Conservation (phyloP, 2,329 filamentous ascomycete genomes). For the Aspergillus pseudotamarii region DNA sequence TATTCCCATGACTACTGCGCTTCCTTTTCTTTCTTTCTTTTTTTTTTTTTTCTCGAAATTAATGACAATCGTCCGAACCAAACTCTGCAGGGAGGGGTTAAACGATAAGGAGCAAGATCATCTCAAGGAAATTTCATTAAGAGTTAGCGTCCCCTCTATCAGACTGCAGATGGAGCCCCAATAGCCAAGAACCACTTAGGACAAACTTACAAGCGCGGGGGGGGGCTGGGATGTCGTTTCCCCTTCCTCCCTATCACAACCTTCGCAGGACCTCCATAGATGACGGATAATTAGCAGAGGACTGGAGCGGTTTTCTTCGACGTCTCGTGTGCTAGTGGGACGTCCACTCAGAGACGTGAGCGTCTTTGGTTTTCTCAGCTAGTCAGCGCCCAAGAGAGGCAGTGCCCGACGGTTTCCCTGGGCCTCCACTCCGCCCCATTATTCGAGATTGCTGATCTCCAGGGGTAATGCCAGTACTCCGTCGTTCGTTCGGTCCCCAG, state of each 20-base stretch:
- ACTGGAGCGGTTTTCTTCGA: neutral
- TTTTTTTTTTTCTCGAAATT: conserved; percentile 7
- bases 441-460: conserved; percentile 12
- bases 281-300: conserved; percentile 12
- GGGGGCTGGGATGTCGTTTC: neutral
- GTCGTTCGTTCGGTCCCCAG: conserved; percentile 1
- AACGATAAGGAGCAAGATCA: conserved; percentile 11
- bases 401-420: conserved; percentile 14
- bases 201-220: conserved; percentile 6
- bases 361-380: conserved; percentile 10
- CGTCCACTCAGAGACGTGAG: conserved; percentile 8
- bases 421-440: conserved; percentile 11
- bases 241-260: conserved; percentile 12
- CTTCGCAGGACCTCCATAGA: conserved; percentile 7
- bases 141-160: conserved; percentile 4
- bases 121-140: conserved; percentile 4
- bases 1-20: neutral
- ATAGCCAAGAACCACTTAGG: conserved; percentile 15
- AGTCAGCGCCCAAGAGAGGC: conserved; percentile 19
- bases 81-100: conserved; percentile 10
- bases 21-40: conserved; percentile 3
- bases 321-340: conserved; percentile 12
- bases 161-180: conserved; percentile 10
- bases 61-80: conserved; percentile 8
- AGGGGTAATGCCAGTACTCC: conserved; percentile 13